A percentile compares a stretch with the other conserved stretches of the same genome.
Evolutionary conservation across 768 basidiomycete genomes (phyloP).

Genomic region (Lactifluus volemus): DNA sequence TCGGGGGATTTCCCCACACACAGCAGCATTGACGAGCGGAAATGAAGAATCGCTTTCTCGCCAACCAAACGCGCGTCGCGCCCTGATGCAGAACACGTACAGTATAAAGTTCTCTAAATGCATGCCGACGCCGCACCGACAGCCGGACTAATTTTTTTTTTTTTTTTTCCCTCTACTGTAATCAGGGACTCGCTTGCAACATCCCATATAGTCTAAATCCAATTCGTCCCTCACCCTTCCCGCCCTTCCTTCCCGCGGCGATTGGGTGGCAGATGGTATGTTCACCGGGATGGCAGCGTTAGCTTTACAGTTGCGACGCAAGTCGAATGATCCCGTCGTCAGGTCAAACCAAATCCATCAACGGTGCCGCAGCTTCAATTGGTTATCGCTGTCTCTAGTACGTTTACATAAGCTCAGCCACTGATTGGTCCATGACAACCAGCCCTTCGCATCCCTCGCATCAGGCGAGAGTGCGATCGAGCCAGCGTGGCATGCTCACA

Average conservation of each 20-base stretch:
- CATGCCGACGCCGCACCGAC: conserved; percentile 4
- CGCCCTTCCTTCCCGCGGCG: neutral
- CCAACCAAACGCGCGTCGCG: neutral
- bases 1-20: neutral
- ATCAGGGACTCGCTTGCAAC: neutral
- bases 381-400: neutral
- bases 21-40: neutral
- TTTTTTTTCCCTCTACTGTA: neutral
- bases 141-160: neutral
- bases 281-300: neutral
- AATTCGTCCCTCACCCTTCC: neutral
- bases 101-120: neutral
- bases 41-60: neutral
- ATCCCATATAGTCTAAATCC: conserved; percentile 1
- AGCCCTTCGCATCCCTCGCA: neutral
- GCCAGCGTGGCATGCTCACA: neutral
- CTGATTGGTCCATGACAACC: conserved; percentile 12
- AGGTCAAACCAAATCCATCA: neutral
- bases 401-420: neutral
- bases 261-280: neutral
- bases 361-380: neutral
- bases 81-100: neutral
- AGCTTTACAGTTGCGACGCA: neutral
- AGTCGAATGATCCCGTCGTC: conserved; percentile 4
- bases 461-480: neutral